Percentiles rank a stretch among this genome's conserved stretches.
Conservation (phyloP, 768 basidiomycete species). For the Mycena haematopus region DNA sequence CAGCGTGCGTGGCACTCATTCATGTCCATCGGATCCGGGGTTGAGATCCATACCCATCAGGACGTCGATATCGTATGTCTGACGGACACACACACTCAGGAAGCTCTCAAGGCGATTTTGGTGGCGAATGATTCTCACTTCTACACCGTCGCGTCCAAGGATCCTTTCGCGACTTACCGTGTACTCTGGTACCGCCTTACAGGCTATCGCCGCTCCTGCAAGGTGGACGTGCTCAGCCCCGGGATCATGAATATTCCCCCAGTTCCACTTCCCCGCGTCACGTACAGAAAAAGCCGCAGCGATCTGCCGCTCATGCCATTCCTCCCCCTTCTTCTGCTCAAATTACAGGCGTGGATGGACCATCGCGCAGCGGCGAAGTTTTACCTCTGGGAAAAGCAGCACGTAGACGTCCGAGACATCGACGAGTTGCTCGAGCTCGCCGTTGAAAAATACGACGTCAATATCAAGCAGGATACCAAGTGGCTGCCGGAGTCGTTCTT, state of each 20-base stretch:
- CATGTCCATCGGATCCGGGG: neutral
- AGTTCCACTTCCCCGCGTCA: constrained; percentile 35
- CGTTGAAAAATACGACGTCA: constrained; percentile 32
- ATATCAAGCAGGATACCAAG: constrained; percentile 30
- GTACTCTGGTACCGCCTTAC: constrained; percentile 47
- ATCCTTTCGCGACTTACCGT: constrained; percentile 47
- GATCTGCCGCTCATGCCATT: constrained; percentile 48
- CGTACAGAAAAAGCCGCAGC: constrained; percentile 28
- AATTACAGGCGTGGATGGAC: constrained; percentile 51
- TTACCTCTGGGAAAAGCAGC: constrained; percentile 45
- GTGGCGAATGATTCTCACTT: constrained; percentile 39
- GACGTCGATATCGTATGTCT: constrained; percentile 56
- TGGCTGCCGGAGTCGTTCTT: constrained; percentile 43
- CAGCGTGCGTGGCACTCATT: constrained; percentile 37
- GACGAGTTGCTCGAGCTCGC: constrained; percentile 47
- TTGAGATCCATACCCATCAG: constrained; percentile 33
- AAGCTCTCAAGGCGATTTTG: constrained; percentile 49
- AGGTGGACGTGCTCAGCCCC: constrained; percentile 48
- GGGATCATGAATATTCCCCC: constrained; percentile 45
- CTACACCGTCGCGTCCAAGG: constrained; percentile 44
- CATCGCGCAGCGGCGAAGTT: constrained; percentile 39
- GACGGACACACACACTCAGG: constrained; percentile 39
- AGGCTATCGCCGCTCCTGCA: constrained; percentile 35
- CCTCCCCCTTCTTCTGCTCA: constrained; percentile 45
- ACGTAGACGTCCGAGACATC: constrained; percentile 50